Percentiles rank a stretch among this genome's conserved stretches.
phyloP scores from a whole-genome alignment of 768 basidiomycete species.

The Kwoniella shandongensis region DNA sequence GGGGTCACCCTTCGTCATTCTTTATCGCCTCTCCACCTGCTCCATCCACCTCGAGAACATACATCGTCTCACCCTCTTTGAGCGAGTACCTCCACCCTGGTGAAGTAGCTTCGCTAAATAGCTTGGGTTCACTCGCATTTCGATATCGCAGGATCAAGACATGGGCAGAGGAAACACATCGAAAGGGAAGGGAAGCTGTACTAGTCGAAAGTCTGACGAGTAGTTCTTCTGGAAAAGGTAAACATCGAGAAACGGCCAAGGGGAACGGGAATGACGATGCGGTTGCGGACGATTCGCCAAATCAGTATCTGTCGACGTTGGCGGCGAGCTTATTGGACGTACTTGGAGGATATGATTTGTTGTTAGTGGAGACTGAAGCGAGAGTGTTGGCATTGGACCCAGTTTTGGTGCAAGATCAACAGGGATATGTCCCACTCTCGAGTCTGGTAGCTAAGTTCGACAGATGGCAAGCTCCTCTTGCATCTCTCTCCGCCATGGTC shows the following conservation, averaged over 20 bases:
- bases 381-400: slow-evolving; percentile 68
- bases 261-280: slow-evolving; percentile 15
- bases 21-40: slow-evolving; percentile 63
- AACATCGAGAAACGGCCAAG: slow-evolving; percentile 4
- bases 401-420: slow-evolving; percentile 59
- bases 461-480: slow-evolving; percentile 83
- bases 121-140: slow-evolving; percentile 70
- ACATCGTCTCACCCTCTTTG: slow-evolving; percentile 63
- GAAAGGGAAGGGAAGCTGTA: slow-evolving; percentile 22
- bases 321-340: slow-evolving; percentile 68
- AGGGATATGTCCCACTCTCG: slow-evolving; percentile 77
- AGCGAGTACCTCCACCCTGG: slow-evolving; percentile 78
- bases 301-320: slow-evolving; percentile 72
- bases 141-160: slow-evolving; percentile 72
- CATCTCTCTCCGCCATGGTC: slow-evolving; percentile 67
- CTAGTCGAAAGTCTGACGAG: slow-evolving; percentile 10
- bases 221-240: slow-evolving; percentile 17
- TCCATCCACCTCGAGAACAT: slow-evolving; percentile 20
- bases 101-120: slow-evolving; percentile 78
- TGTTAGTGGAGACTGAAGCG: slow-evolving; percentile 12
- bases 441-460: slow-evolving; percentile 78
- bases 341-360: slow-evolving; percentile 3
- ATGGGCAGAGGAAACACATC: slow-evolving; percentile 55
- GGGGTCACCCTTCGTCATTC: slow-evolving; percentile 82
- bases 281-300: slow-evolving; percentile 61